Evolutionary conservation across 805 yeast species (phyloP).

Genomic region (Yamadazyma takamatsuzukensis): DNA sequence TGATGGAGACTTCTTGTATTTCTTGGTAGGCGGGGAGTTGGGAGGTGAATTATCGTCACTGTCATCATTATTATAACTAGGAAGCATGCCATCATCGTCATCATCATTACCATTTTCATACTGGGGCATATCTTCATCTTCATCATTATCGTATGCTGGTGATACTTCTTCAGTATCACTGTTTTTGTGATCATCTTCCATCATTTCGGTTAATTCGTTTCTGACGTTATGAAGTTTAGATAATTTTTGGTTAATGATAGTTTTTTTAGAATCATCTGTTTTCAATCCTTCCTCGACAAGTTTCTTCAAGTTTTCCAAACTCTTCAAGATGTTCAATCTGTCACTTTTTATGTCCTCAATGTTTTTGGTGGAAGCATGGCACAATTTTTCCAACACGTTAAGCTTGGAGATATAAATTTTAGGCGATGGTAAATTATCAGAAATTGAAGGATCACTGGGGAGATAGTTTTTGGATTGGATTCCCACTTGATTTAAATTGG

Average conservation of each 20-base stretch:
- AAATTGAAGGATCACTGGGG: slow-evolving; percentile 29
- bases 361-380: slow-evolving; percentile 28
- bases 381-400: slow-evolving; percentile 34
- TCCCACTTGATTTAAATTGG: slow-evolving; percentile 37
- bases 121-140: background rate
- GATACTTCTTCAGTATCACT: slow-evolving; percentile 4
- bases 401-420: slow-evolving; percentile 36
- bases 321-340: slow-evolving; percentile 22
- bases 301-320: slow-evolving; percentile 20
- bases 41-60: slow-evolving; percentile 14
- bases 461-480: slow-evolving; percentile 34
- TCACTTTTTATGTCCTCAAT: slow-evolving; percentile 28
- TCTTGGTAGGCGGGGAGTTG: slow-evolving; percentile 8
- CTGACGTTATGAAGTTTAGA: slow-evolving; percentile 24
- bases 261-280: slow-evolving; percentile 32
- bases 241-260: slow-evolving; percentile 26
- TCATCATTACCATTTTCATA: slow-evolving; percentile 15
- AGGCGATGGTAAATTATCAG: slow-evolving; percentile 38
- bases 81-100: slow-evolving; percentile 20
- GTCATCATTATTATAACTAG: slow-evolving; percentile 20
- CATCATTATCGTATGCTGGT: slow-evolving; percentile 11
- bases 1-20: slow-evolving; percentile 15
- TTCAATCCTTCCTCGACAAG: slow-evolving; percentile 25
- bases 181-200: slow-evolving; percentile 8
- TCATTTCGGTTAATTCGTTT: slow-evolving; percentile 28